Evolutionary conservation across 2,329 filamentous ascomycete genomes (phyloP), one percentile per base, ranked within the genome.

Genomic region (Onygenales sp.): DNA sequence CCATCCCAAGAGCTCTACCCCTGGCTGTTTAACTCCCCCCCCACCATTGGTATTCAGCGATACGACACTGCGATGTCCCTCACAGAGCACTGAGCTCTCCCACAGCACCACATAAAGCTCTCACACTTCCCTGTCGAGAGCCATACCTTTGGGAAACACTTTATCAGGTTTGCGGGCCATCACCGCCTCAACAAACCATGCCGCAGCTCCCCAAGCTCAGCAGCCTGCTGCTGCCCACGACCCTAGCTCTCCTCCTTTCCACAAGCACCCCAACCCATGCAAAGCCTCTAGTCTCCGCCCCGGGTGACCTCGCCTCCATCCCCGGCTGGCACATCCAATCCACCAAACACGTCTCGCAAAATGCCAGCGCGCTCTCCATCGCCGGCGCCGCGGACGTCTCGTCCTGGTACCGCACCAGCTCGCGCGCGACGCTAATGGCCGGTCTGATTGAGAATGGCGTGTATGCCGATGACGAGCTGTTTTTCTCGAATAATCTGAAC

Each of bases 371-470:
- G 0, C 61, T 79, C 39, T 80, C 78, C 0, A 59, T 58, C 13
- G 63, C 72, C 0, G 74, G 75, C 0, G 21, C 21, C 21, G 56
- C 73, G 5, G 67, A 82, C 57, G 74, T 74, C 0, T 72, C 73
- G 0, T 67, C 69, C 46, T 84, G 81, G 81, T 66, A 79, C 58
- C 73, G 73, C 9, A 67, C 78, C 39, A 63, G 71, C 5, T 70
- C 78, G 0, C 73, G 72, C 11, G 78, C 73, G 54, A 83, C 81
- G 0, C 66, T 83, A 2, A 79, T 84, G 75, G 77, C 74, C 1
- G 79, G 79, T 32, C 67, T 84, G 2, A 62, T 84, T n/a, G 67
- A 75, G 7, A 75, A 72, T 5, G 73, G 73, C 2, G 67, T 78
- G 10, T 81, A 79, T 65, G 70, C 74, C 21, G 80, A 83, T 45